Evolutionary conservation across 2,329 filamentous ascomycete species (phyloP), one percentile per base, ranked within the genome.

Genomic region (Akanthomyces uredinophilus): DNA sequence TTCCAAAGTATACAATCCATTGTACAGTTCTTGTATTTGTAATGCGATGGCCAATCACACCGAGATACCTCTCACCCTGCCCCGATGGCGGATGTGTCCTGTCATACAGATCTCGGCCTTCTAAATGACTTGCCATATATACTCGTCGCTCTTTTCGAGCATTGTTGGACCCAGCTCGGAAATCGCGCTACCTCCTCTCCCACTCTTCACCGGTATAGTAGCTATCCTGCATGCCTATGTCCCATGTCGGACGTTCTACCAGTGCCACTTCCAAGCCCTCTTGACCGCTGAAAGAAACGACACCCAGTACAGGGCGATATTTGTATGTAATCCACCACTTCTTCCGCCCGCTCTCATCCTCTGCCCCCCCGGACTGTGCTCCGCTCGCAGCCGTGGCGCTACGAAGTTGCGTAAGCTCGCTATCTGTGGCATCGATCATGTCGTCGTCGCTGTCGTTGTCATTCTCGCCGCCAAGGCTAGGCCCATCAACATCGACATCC

Each of bases 291-390:
- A 82, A 74, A 49, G 79, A 78, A 41, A 85, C 81, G 43, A 87
- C 77, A 60, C 93, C 95, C 64, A 99, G 80, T 68, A 99, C 92
- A n/a, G 93, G 91, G 63, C 93, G 84, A 76, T 98, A 99, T 75
- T 96, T 96, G 81, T 90, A 92, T 5, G 93, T 96, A 72, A 88
- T 86, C 91, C 92, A 98, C 77, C 78, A 83, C 65, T 74, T 77
- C 64, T 72, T 75, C 54, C 69, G 70, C 64, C 69, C 68, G 51
- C 51, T 49, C 11, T 58, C 55, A 56, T 43, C 69, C 67, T 7
- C 66, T 43, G 51, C 61, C 43, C 58, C 65, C 52, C 46, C 62
- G 60, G 60, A 65, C 63, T 58, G 41, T 63, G 55, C 63, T 61
- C 66, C 68, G 65, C 66, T 68, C 47, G 61, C 65, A 7, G 54